Evolutionary conservation across 208 protist species (phyloP).

Genomic region (Acanthamoeba comandoni): DNA sequence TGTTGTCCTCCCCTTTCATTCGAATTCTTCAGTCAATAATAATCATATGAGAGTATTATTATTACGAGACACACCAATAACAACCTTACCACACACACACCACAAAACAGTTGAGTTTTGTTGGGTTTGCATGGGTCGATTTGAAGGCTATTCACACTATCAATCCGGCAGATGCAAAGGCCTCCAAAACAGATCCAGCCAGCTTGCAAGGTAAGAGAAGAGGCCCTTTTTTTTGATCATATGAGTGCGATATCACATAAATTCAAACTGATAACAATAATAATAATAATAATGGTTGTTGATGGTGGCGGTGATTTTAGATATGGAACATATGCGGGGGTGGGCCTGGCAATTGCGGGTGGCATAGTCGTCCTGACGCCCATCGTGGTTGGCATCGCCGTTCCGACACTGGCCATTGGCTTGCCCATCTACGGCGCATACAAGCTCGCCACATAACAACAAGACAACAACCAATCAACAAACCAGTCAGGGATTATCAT

Average conservation of each 20-base stretch:
- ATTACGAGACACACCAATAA: too few species aligned
- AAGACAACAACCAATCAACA: too few species aligned
- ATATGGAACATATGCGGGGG: conserved; percentile 51
- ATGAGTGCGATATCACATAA: too few species aligned
- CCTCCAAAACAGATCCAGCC: conserved; percentile 41
- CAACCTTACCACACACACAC: too few species aligned
- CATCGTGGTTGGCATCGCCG: conserved; percentile 21
- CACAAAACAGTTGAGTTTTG: conserved; percentile 43
- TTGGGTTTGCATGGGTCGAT: conserved; percentile 53
- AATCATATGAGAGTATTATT: too few species aligned
- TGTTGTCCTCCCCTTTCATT: background rate
- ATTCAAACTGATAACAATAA: too few species aligned
- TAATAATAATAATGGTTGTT: too few species aligned
- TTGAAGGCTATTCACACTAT: conserved; percentile 27
- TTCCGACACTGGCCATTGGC: conserved; percentile 34
- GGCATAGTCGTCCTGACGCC: conserved; percentile 32
- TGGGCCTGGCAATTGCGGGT: conserved; percentile 16
- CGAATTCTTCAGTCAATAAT: too few species aligned
- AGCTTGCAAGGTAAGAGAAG: too few species aligned
- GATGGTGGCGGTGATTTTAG: background rate
- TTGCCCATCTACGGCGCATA: conserved; percentile 65
- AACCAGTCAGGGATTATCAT: too few species aligned
- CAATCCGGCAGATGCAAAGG: conserved; percentile 48
- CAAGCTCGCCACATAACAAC: conserved; percentile 39
- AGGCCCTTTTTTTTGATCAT: too few species aligned